Conservation (phyloP, 768 basidiomycete genomes). For the Pleurotus eryngii region DNA sequence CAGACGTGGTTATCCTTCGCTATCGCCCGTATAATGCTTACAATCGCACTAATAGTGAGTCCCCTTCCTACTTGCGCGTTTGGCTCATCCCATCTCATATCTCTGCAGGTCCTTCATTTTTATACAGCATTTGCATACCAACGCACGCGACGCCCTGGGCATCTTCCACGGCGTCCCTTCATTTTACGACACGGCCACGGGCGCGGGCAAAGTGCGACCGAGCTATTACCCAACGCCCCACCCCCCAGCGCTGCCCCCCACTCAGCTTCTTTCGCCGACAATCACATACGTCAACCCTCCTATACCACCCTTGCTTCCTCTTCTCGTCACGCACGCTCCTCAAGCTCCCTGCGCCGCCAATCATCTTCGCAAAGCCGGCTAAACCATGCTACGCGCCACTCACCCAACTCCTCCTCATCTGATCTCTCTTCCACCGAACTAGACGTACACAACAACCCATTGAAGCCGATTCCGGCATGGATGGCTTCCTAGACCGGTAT, state of each 20-base stretch:
- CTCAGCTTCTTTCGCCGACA: slow-evolving; percentile 2
- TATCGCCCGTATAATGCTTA: slow-evolving; percentile 50
- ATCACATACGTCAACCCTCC: background rate
- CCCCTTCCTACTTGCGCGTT: slow-evolving; percentile 8
- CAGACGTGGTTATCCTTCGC: slow-evolving; percentile 54
- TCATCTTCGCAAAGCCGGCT: background rate
- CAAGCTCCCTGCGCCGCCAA: background rate
- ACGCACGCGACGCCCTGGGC: background rate
- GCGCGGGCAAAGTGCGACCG: slow-evolving; percentile 1
- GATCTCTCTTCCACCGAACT: background rate
- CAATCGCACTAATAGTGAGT: slow-evolving; percentile 52
- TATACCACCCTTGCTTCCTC: slow-evolving; percentile 6
- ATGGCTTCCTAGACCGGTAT: slow-evolving; percentile 48
- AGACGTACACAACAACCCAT: slow-evolving; percentile 6
- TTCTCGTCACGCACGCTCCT: background rate
- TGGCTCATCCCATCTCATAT: background rate
- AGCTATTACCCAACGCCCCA: background rate
- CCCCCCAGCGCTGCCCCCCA: background rate
- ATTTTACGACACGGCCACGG: background rate
- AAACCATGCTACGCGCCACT: background rate
- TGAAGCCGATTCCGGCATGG: slow-evolving; percentile 31
- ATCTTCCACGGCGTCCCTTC: background rate
- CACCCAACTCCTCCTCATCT: background rate
- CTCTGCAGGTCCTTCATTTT: slow-evolving; percentile 16
- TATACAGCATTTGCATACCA: slow-evolving; percentile 20